A percentile compares a stretch with the other conserved stretches of the same genome.
Conservation (phyloP, 2,329 filamentous ascomycete genomes). For the Pestalotiopsis sp. region DNA sequence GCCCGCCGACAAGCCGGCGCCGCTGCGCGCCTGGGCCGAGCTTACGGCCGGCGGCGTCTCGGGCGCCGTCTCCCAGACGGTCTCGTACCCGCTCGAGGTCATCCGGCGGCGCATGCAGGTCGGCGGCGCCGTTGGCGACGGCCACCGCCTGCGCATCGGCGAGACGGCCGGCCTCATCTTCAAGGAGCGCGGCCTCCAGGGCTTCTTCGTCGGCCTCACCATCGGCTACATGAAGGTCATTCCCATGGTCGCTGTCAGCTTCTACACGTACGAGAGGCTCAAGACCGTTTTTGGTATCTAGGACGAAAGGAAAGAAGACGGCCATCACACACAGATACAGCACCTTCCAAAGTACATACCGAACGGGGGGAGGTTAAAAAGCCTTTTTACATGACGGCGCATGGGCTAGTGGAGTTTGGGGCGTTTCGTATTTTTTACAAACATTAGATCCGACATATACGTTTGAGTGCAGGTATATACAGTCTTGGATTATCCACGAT, state of each 20-base stretch:
- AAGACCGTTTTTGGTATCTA: slow-evolving; percentile 70
- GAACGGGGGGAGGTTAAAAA: background rate
- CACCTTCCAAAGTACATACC: background rate
- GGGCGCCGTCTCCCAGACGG: slow-evolving; percentile 86
- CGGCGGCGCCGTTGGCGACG: slow-evolving; percentile 89
- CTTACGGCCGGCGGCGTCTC: slow-evolving; percentile 82
- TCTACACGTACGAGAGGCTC: slow-evolving; percentile 67
- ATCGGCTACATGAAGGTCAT: slow-evolving; percentile 96
- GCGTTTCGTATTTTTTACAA: background rate
- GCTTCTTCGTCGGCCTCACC: slow-evolving; percentile 90
- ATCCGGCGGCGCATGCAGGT: slow-evolving; percentile 95
- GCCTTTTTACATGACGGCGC: background rate
- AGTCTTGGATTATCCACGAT: no score
- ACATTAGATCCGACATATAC: no score
- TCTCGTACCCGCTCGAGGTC: slow-evolving; percentile 92
- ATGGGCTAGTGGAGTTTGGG: background rate
- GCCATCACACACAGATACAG: background rate
- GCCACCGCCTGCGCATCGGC: slow-evolving; percentile 72
- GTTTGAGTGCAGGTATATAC: no score
- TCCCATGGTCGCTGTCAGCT: slow-evolving; percentile 78
- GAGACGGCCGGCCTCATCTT: slow-evolving; percentile 81
- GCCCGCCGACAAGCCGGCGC: slow-evolving; percentile 64
- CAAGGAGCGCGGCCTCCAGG: slow-evolving; percentile 72
- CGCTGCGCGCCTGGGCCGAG: slow-evolving; percentile 84
- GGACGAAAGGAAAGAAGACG: background rate